A percentile compares a stretch with the other conserved stretches of the same genome.
These are phyloP conservation scores for Pseudogymnoascus sp. DNA, from an alignment of 2,329 filamentous ascomycete genomes.

Conservation along the genomic window DNA sequence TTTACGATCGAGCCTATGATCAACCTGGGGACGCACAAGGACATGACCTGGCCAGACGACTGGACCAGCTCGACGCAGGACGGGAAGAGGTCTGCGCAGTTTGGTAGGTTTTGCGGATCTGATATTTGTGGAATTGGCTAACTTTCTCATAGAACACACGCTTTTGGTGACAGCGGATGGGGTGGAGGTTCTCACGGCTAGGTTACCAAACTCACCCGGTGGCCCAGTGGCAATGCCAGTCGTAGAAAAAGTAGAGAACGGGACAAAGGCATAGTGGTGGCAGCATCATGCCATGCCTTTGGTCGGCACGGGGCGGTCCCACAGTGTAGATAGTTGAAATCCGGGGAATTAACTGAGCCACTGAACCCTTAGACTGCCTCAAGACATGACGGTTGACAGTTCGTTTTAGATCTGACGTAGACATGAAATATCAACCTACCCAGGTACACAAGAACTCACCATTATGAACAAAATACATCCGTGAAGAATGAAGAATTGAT, in stretches of 20 bases:
- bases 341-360: background rate
- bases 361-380: background rate
- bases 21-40: constrained; percentile 79
- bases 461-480: background rate
- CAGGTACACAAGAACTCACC: background rate
- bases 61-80: constrained; percentile 96
- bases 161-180: constrained; percentile 76
- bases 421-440: background rate
- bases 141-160: constrained; percentile 59
- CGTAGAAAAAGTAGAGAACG: constrained; percentile 15
- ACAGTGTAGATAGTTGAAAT: background rate
- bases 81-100: constrained; percentile 85
- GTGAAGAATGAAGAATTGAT: background rate
- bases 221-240: constrained; percentile 58
- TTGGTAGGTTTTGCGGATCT: constrained; percentile 51
- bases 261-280: constrained; percentile 13
- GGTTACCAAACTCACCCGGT: constrained; percentile 57
- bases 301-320: background rate
- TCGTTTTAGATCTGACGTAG: background rate
- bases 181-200: constrained; percentile 73
- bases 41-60: constrained; percentile 97
- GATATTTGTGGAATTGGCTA: constrained; percentile 11
- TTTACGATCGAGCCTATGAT: constrained; percentile 99
- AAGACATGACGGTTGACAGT: background rate
- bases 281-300: background rate